Percentiles rank a stretch among this genome's conserved stretches.
Conservation (phyloP, 2,329 filamentous ascomycete species). For the Sphaerostilbella broomeana region DNA sequence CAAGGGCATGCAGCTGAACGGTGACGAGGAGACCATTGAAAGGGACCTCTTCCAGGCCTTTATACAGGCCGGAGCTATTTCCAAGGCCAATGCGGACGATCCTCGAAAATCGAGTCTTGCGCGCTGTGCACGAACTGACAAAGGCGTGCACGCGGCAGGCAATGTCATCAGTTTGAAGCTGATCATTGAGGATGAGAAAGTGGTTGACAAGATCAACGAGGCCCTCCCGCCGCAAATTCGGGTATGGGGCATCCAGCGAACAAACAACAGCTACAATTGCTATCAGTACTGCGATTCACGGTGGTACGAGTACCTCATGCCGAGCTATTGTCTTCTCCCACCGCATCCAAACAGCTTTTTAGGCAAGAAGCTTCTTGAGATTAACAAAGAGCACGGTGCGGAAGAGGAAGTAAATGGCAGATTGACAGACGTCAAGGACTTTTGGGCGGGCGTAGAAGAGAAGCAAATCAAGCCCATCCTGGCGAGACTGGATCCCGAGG, state of each 20-base stretch:
- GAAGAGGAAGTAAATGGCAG: conserved; percentile 60
- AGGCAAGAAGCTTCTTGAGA: conserved; percentile 73
- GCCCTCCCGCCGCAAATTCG: conserved; percentile 82
- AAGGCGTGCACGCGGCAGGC: conserved; percentile 92
- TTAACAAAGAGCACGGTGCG: conserved; percentile 66
- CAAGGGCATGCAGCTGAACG: conserved; percentile 90
- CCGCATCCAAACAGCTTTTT: conserved; percentile 85
- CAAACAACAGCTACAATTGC: conserved; percentile 85
- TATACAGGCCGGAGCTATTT: conserved; percentile 84
- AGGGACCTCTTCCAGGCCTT: conserved; percentile 91
- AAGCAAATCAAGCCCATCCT: conserved; percentile 68
- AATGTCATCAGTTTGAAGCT: conserved; percentile 94
- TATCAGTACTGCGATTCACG: conserved; percentile 93
- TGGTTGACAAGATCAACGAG: conserved; percentile 87
- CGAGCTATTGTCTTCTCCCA: conserved; percentile 84
- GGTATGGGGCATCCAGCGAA: conserved; percentile 87
- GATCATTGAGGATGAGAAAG: conserved; percentile 84
- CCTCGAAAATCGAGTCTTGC: conserved; percentile 94
- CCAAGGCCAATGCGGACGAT: conserved; percentile 93
- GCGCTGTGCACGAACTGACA: conserved; percentile 91
- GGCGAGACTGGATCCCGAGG: conserved; percentile 55
- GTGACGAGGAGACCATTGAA: conserved; percentile 84
- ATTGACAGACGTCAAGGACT: conserved; percentile 71
- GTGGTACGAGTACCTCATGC: conserved; percentile 96
- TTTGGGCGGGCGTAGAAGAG: conserved; percentile 79